phyloP scores from a whole-genome alignment of 1,284 basidiomycete species.

The Sporisorium scitamineum region DNA sequence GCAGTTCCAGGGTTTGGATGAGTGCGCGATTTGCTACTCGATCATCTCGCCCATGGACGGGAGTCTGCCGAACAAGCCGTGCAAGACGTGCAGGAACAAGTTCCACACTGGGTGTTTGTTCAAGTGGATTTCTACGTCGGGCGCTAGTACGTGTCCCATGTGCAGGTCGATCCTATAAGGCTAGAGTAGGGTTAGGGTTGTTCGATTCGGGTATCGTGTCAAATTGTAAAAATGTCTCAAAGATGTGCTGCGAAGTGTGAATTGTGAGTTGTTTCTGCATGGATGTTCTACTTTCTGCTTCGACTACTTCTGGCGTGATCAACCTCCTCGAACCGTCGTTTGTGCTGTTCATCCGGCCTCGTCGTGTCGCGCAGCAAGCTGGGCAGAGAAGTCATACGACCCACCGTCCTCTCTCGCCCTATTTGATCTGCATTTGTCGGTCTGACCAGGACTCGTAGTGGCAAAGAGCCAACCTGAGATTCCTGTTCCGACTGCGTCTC shows the following conservation, averaged over 20 bases:
- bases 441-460: not conserved
- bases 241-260: not conserved
- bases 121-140: constrained; percentile 88
- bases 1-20: constrained; percentile 67
- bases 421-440: not conserved
- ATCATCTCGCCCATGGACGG: constrained; percentile 93
- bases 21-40: constrained; percentile 73
- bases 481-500: constrained; percentile 38
- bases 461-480: constrained; percentile 6
- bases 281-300: not conserved
- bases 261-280: not conserved
- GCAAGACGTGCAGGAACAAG: constrained; percentile 90
- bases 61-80: constrained; percentile 88
- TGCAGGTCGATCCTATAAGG: constrained; percentile 75
- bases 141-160: constrained; percentile 89
- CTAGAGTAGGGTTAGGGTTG: not conserved
- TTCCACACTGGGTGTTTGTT: constrained; percentile 77
- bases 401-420: not conserved
- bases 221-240: not conserved
- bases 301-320: not conserved
- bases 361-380: not conserved
- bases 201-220: not conserved
- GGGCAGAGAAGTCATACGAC: constrained; percentile 18
- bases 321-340: not conserved
- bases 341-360: not conserved